These are phyloP conservation scores for Chlorokybus atmophyticus DNA, from an alignment of 139 green algal genomes.

Conservation along the genomic window DNA sequence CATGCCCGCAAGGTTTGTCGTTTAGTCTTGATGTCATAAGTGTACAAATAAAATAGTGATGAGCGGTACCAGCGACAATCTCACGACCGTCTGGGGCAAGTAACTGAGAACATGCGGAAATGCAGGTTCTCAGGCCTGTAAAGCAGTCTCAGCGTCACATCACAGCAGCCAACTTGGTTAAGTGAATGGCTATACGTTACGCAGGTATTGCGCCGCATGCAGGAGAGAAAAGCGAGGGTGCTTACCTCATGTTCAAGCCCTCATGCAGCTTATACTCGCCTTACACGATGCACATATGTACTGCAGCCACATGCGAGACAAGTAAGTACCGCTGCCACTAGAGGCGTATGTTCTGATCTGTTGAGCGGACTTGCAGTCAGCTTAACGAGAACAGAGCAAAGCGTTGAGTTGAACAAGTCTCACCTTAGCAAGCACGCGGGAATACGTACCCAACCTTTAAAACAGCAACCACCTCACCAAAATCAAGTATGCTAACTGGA, in stretches of 20 bases:
- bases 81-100: slow-evolving; percentile 10
- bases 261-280: slow-evolving; percentile 53
- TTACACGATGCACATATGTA: background rate
- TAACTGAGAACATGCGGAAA: background rate
- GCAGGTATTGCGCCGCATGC: no score
- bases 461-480: no score
- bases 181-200: no score
- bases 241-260: slow-evolving; percentile 33
- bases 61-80: slow-evolving; percentile 53
- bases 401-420: background rate
- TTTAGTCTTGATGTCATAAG: slow-evolving; percentile 54
- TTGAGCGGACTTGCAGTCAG: background rate
- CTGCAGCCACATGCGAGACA: no score
- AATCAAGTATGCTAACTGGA: no score
- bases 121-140: background rate
- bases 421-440: background rate
- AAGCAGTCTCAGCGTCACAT: no score
- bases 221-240: no score
- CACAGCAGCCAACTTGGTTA: no score
- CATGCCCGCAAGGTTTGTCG: background rate
- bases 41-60: slow-evolving; percentile 42
- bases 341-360: background rate
- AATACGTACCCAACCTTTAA: background rate
- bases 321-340: no score
- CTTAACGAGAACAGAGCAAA: background rate